Percentiles rank a stretch among this genome's conserved stretches.
These are phyloP conservation scores for Cryptococcus amylolentus DNA, from an alignment of 1,284 basidiomycete species.

Conservation along the genomic window DNA sequence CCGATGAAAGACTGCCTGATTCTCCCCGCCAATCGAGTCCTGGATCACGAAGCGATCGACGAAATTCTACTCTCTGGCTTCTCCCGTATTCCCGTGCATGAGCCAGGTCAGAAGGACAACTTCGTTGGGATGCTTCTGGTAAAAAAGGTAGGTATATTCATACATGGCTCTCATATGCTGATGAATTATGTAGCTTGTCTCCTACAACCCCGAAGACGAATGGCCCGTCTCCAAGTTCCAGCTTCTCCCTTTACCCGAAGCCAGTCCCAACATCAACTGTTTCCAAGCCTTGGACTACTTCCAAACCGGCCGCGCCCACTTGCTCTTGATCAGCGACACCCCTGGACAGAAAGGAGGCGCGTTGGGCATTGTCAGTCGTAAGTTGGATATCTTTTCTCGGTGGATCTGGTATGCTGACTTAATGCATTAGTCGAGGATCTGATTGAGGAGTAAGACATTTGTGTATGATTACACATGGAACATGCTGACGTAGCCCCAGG, in stretches of 20 bases:
- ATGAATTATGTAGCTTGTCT: conserved; percentile 64
- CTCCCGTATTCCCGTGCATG: conserved; percentile 88
- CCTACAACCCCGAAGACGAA: conserved; percentile 80
- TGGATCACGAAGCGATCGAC: conserved; percentile 77
- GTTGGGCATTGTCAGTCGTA: conserved; percentile 66
- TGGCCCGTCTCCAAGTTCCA: conserved; percentile 70
- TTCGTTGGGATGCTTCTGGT: conserved; percentile 85
- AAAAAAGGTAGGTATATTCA: conserved; percentile 61
- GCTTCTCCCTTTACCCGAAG: conserved; percentile 85
- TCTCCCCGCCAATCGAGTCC: conserved; percentile 63
- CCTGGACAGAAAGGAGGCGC: conserved; percentile 78
- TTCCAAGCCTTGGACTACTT: conserved; percentile 58
- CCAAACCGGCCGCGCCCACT: conserved; percentile 92
- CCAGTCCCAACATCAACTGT: conserved; percentile 81
- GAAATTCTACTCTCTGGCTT: conserved; percentile 75
- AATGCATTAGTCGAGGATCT: conserved; percentile 46
- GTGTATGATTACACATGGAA: background rate
- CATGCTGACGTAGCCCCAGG: conserved; percentile 18
- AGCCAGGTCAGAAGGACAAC: conserved; percentile 66
- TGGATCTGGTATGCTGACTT: background rate
- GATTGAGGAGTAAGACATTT: conserved; percentile 47
- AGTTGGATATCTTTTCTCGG: conserved; percentile 11
- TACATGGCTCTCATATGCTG: background rate
- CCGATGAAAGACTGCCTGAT: conserved; percentile 60
- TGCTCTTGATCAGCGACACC: conserved; percentile 78